Conservation (phyloP, 352 stramenopile species). For the Phytophthora agathidicida region DNA sequence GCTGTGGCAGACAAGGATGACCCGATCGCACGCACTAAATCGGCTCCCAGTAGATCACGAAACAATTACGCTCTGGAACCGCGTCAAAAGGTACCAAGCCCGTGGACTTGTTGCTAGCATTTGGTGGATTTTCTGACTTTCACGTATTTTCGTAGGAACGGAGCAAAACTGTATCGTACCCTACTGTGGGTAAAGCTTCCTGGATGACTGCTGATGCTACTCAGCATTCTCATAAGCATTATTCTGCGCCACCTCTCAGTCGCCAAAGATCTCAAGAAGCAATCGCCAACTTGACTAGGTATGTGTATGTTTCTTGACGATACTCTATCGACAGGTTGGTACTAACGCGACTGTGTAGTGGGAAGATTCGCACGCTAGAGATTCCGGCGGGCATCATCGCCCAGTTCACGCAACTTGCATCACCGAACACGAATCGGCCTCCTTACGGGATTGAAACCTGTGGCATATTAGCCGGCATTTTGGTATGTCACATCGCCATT, state of each 20-base stretch:
- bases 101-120: not conserved
- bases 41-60: not conserved
- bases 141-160: slow-evolving; percentile 24
- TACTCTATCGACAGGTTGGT: not conserved
- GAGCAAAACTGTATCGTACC: slow-evolving; percentile 51
- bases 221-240: slow-evolving; percentile 12
- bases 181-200: slow-evolving; percentile 60
- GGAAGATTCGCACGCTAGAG: slow-evolving; percentile 65
- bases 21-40: not conserved
- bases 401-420: slow-evolving; percentile 82
- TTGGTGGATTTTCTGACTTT: not conserved
- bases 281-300: slow-evolving; percentile 68
- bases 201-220: slow-evolving; percentile 53
- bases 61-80: slow-evolving; percentile 14
- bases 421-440: slow-evolving; percentile 71
- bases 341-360: slow-evolving; percentile 37
- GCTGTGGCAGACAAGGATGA: slow-evolving; percentile 28
- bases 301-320: slow-evolving; percentile 1
- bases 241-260: slow-evolving; percentile 39
- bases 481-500: slow-evolving; percentile 65
- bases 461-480: slow-evolving; percentile 84
- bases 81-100: slow-evolving; percentile 34
- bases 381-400: slow-evolving; percentile 76
- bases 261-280: slow-evolving; percentile 65
- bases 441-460: slow-evolving; percentile 92